Evolutionary conservation across 495 filamentous ascomycete species (phyloP), one percentile per base, ranked within the genome.

Genomic region (Podospora fimiseda): DNA sequence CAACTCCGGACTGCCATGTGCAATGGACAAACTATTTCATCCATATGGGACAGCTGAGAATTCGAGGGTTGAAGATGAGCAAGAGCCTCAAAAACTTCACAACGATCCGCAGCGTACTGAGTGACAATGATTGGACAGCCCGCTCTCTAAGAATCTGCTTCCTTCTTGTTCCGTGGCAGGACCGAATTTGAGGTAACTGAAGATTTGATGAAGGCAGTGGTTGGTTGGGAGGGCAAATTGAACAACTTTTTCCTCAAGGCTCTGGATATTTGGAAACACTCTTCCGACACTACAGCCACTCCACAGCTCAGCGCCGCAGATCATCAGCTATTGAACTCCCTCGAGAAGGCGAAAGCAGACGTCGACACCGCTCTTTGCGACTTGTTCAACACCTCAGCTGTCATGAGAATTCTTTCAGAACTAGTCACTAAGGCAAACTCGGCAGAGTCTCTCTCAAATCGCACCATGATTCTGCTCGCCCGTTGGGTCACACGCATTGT

Each of bases 1-100:
- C 53, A 13, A 55, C 49, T 21, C 49, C 52, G 49, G 56, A 42
- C 46, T 56, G 48, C 39, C 51, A 13, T 27, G 73, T 79, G 48
- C 86, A 89, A 60, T 90, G 87, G 87, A 80, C 86, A 47, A 89
- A 89, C 65, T 90, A 91, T 72, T 91, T 91, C 64, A 61, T 90
- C 45, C 87, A 90, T 66, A 90, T 86, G 79, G 87, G 87, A 7
- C 87, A 90, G 42, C 40, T 62, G 52, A 59, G 77, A 37, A 90
- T 91, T 37, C 77, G 79, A 54, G 87, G 87, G 1, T 79, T 77
- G 3, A 90, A 91, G 69, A 91, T 91, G 87, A 83, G 78, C 41
- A 91, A 90, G 68, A 82, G 76, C 14, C 63, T 91, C 41, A 90
- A 91, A 74, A 90, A 91, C 70, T 90, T 88, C 64, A 87, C 81